Percentiles rank a stretch among this genome's conserved stretches.
These are phyloP conservation scores for Penicillium olsonii DNA, from an alignment of 2,329 filamentous ascomycete genomes.

Conservation along the genomic window DNA sequence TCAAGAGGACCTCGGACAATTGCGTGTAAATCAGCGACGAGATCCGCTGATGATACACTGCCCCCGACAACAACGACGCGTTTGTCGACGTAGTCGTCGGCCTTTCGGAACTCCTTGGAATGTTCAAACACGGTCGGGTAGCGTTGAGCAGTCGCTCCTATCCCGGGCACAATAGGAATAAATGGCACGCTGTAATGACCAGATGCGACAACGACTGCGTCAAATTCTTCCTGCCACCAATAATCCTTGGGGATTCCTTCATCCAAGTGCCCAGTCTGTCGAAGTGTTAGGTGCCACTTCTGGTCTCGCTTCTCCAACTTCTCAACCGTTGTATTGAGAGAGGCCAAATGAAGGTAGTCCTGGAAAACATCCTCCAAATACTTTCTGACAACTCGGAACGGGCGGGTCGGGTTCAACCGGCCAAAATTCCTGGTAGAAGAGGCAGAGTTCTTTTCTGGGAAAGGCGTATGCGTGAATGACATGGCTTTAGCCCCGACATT, in stretches of 20 bases:
- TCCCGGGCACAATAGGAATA: slow-evolving; percentile 40
- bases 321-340: slow-evolving; percentile 37
- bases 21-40: slow-evolving; percentile 26
- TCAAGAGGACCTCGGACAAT: slow-evolving; percentile 25
- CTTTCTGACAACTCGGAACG: slow-evolving; percentile 24
- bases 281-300: slow-evolving; percentile 35
- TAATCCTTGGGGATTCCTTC: slow-evolving; percentile 23
- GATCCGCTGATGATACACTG: slow-evolving; percentile 32
- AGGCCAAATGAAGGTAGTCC: slow-evolving; percentile 29
- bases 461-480: slow-evolving; percentile 30
- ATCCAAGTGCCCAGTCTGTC: slow-evolving; percentile 17
- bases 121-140: slow-evolving; percentile 41
- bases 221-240: slow-evolving; percentile 45
- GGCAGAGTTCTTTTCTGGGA: slow-evolving; percentile 27
- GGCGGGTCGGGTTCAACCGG: slow-evolving; percentile 24
- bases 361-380: slow-evolving; percentile 29
- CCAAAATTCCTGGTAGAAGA: slow-evolving; percentile 22
- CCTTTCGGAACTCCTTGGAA: slow-evolving; percentile 37
- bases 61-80: slow-evolving; percentile 33
- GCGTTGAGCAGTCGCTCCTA: slow-evolving; percentile 31
- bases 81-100: slow-evolving; percentile 40
- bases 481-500: slow-evolving; percentile 31
- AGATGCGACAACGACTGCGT: slow-evolving; percentile 45
- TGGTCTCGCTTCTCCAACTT: slow-evolving; percentile 19
- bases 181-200: slow-evolving; percentile 47